Conservation (phyloP, 352 stramenopile species). For the Phytopythium helicoides region DNA sequence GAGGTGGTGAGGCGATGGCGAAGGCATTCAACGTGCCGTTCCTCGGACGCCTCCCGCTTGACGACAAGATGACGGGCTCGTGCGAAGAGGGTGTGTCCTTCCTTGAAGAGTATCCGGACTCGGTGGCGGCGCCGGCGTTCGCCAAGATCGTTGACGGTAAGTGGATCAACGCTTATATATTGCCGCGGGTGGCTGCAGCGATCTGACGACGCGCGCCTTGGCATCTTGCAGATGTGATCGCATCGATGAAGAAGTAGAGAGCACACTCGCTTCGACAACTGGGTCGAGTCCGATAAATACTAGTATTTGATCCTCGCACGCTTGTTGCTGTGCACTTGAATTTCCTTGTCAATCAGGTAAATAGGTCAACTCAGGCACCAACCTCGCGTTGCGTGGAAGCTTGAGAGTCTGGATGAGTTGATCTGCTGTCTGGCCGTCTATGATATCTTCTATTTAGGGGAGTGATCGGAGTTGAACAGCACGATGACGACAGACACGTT, state of each 20-base stretch:
- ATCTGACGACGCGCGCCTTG: conserved; percentile 3
- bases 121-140: conserved; percentile 68
- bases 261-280: neutral
- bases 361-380: neutral
- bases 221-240: conserved; percentile 46
- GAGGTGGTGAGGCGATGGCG: conserved; percentile 94
- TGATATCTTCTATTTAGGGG: conserved; percentile 25
- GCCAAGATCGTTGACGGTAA: conserved; percentile 66
- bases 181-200: neutral
- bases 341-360: neutral
- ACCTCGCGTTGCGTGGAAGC: neutral
- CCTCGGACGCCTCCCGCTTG: conserved; percentile 95
- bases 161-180: neutral
- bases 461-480: conserved; percentile 57
- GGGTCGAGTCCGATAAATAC: conserved; percentile 2
- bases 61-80: conserved; percentile 95
- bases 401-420: neutral
- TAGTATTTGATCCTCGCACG: neutral
- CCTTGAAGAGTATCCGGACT: conserved; percentile 85
- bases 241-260: conserved; percentile 44
- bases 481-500: conserved; percentile 89
- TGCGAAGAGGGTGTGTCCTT: conserved; percentile 96
- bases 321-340: no score
- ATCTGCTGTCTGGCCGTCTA: conserved; percentile 9
- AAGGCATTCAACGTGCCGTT: conserved; percentile 96